Conservation (phyloP, 2,329 filamentous ascomycete genomes). For the Pseudocercospora vitis region DNA sequence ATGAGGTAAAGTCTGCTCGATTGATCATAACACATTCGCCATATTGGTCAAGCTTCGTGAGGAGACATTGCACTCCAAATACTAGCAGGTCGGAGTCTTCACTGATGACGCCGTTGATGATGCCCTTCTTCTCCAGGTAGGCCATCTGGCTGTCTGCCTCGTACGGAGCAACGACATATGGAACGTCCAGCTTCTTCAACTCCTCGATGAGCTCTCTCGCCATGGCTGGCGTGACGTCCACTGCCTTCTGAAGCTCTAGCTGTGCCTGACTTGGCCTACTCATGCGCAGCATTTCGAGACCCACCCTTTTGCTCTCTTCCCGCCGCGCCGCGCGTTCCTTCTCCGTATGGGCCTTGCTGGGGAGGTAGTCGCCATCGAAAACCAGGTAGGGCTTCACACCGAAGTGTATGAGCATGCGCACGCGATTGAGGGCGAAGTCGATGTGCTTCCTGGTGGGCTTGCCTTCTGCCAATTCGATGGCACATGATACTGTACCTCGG, state of each 20-base stretch:
- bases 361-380: slow-evolving; percentile 93
- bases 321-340: slow-evolving; percentile 71
- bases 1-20: slow-evolving; percentile 82
- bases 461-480: slow-evolving; percentile 82
- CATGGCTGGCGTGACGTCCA: slow-evolving; percentile 96
- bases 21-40: slow-evolving; percentile 92
- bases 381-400: slow-evolving; percentile 92
- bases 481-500: slow-evolving; percentile 84
- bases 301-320: slow-evolving; percentile 72
- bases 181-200: slow-evolving; percentile 73
- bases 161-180: slow-evolving; percentile 93
- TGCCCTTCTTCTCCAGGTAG: slow-evolving; percentile 82
- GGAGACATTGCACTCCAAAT: slow-evolving; percentile 83
- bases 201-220: slow-evolving; percentile 87
- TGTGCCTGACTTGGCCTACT: slow-evolving; percentile 80
- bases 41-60: slow-evolving; percentile 93
- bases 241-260: slow-evolving; percentile 86
- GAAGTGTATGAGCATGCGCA: slow-evolving; percentile 91
- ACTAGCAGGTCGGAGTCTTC: slow-evolving; percentile 96
- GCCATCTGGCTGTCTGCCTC: slow-evolving; percentile 97
- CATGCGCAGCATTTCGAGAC: slow-evolving; percentile 75
- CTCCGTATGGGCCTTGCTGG: slow-evolving; percentile 89
- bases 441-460: slow-evolving; percentile 88
- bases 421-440: slow-evolving; percentile 83
- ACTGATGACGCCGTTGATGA: slow-evolving; percentile 84